These are phyloP conservation scores for Smittium culicis DNA, from an alignment of 371 early-diverging fungal genomes.

Conservation along the genomic window DNA sequence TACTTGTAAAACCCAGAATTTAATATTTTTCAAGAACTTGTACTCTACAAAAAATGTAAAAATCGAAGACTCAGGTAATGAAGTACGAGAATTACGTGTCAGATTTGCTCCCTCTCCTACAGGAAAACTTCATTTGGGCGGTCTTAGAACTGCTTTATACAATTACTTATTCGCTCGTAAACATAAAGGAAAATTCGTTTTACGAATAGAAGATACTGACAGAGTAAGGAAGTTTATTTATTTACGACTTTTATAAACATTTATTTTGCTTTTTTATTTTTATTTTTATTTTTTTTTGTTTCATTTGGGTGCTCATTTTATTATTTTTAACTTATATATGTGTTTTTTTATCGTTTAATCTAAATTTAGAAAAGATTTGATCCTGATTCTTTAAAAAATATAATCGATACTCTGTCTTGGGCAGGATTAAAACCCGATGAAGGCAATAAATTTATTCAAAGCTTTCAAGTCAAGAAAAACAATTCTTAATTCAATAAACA, in stretches of 20 bases:
- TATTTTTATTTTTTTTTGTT: constrained; percentile 1
- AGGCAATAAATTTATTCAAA: constrained; percentile 55
- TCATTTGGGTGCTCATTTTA: background rate
- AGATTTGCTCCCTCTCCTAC: constrained; percentile 94
- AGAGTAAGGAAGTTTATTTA: no score
- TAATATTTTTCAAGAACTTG: background rate
- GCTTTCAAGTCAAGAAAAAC: no score
- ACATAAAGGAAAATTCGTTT: constrained; percentile 56
- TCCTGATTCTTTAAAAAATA: constrained; percentile 54
- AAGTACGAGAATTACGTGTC: constrained; percentile 38
- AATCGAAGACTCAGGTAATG: background rate
- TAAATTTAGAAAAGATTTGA: constrained; percentile 67
- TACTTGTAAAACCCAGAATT: no score
- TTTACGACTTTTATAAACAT: no score
- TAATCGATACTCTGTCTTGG: constrained; percentile 56
- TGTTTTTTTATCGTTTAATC: no score
- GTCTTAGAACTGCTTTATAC: constrained; percentile 82
- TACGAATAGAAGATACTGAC: constrained; percentile 93
- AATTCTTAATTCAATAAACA: no score
- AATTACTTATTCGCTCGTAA: constrained; percentile 72
- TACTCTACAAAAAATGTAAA: constrained; percentile 4
- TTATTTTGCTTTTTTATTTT: no score
- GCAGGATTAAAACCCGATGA: constrained; percentile 68
- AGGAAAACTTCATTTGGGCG: constrained; percentile 84
- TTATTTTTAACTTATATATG: constrained; percentile 13